Evolutionary conservation across 768 basidiomycete species (phyloP).

Genomic region (Leccinum imitatum): DNA sequence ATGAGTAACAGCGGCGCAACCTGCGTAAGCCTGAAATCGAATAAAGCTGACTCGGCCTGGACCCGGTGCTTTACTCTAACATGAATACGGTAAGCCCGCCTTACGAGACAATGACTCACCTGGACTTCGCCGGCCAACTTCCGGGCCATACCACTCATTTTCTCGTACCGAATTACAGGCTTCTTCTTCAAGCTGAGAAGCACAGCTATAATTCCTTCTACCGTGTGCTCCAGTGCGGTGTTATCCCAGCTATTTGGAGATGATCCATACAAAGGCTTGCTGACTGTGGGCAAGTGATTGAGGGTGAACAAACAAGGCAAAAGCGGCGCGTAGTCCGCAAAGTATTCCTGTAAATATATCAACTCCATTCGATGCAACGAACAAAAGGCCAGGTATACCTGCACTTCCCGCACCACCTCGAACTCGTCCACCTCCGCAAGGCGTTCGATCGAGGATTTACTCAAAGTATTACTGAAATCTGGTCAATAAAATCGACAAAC

Average conservation of each 20-base stretch:
- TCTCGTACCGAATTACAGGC: conserved; percentile 91
- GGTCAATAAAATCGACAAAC: conserved; percentile 1
- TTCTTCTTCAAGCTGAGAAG: conserved; percentile 95
- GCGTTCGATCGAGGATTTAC: conserved; percentile 86
- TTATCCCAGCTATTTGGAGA: conserved; percentile 73
- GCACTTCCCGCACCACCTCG: conserved; percentile 95
- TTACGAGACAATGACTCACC: conserved; percentile 38
- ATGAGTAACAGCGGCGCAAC: conserved; percentile 88
- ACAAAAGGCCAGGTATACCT: conserved; percentile 49
- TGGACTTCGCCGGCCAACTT: conserved; percentile 86
- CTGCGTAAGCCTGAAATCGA: conserved; percentile 90
- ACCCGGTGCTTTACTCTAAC: conserved; percentile 61
- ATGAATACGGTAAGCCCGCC: conserved; percentile 5
- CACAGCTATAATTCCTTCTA: conserved; percentile 81
- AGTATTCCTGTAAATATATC: conserved; percentile 74
- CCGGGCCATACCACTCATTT: conserved; percentile 89
- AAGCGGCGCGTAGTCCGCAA: conserved; percentile 92
- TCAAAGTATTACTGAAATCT: conserved; percentile 97
- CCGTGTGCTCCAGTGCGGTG: conserved; percentile 69
- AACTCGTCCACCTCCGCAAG: conserved; percentile 94
- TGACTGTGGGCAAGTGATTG: conserved; percentile 64
- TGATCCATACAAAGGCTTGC: conserved; percentile 69
- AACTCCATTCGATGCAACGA: neutral
- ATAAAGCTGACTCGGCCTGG: conserved; percentile 76
- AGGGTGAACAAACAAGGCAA: conserved; percentile 86